These are phyloP conservation scores for Scalesia atractyloides DNA, from an alignment of 129 eudicot genomes.

Conservation along the genomic window DNA sequence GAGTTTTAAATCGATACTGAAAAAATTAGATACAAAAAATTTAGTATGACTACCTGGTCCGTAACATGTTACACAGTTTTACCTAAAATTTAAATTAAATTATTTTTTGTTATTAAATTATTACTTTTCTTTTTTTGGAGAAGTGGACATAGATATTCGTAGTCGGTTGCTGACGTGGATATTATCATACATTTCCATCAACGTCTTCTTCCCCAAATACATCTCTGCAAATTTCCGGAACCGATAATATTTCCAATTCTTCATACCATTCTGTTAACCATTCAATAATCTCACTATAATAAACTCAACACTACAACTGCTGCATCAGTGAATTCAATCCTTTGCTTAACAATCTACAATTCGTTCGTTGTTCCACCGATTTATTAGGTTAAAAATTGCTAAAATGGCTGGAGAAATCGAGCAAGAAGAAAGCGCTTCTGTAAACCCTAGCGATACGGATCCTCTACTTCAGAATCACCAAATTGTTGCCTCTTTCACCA, in stretches of 20 bases:
- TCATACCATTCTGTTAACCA: slow-evolving; percentile 3
- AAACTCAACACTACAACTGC: background rate
- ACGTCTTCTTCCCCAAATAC: slow-evolving; percentile 21
- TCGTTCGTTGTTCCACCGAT: slow-evolving; percentile 2
- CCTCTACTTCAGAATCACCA: slow-evolving; percentile 47
- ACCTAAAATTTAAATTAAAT: no score
- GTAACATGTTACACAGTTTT: no score
- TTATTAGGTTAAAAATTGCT: slow-evolving; percentile 7
- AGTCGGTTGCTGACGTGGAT: slow-evolving; percentile 32
- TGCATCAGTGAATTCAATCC: slow-evolving; percentile 11
- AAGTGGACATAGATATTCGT: slow-evolving; percentile 13
- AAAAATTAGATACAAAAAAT: no score
- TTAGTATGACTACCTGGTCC: no score
- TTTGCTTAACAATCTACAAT: background rate
- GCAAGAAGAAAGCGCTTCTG: slow-evolving; percentile 38
- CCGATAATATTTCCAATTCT: slow-evolving; percentile 3
- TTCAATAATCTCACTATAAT: no score
- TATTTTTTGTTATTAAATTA: no score
- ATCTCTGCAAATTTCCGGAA: slow-evolving; percentile 11
- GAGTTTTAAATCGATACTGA: no score
- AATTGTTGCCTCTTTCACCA: slow-evolving; percentile 21
- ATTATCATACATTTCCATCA: slow-evolving; percentile 15
- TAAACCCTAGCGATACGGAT: slow-evolving; percentile 63
- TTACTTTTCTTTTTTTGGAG: no score
- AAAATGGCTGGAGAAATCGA: slow-evolving; percentile 57